Percentiles rank a stretch among this genome's conserved stretches.
Conservation (phyloP, 306 rosid genomes). For the Prunus armeniaca region DNA sequence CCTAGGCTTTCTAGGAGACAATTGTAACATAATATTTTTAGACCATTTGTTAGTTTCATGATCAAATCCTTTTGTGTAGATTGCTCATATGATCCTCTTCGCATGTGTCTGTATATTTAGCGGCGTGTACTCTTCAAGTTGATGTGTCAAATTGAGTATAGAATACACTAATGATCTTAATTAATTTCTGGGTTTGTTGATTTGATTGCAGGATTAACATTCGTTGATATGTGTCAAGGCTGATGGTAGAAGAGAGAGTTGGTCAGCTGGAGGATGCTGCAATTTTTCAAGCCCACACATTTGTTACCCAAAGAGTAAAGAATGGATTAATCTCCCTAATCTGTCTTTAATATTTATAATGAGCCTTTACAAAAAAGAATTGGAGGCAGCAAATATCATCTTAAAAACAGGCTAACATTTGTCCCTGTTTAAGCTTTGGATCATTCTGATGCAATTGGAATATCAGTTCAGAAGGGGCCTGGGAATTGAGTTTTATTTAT, state of each 20-base stretch:
- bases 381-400: not conserved
- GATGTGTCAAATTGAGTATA: too few species aligned
- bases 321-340: conserved; percentile 20
- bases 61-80: too few species aligned
- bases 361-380: conserved; percentile 8
- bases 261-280: conserved; percentile 7
- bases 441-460: conserved; percentile 25
- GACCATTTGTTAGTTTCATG: too few species aligned
- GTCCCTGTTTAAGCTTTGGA: conserved; percentile 25
- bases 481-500: conserved; percentile 18
- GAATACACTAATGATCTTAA: too few species aligned
- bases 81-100: too few species aligned
- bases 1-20: too few species aligned
- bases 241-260: conserved; percentile 1
- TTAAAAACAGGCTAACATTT: conserved; percentile 8
- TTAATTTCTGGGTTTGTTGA: not conserved
- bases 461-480: conserved; percentile 11
- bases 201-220: conserved; percentile 60
- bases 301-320: conserved; percentile 13
- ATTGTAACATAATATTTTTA: too few species aligned
- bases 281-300: conserved; percentile 24
- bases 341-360: conserved; percentile 15
- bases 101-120: too few species aligned
- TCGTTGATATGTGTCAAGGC: conserved; percentile 23
- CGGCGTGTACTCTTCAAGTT: too few species aligned